Evolutionary conservation across 805 yeast species (phyloP).

Genomic region (Pichia cabralensis): DNA sequence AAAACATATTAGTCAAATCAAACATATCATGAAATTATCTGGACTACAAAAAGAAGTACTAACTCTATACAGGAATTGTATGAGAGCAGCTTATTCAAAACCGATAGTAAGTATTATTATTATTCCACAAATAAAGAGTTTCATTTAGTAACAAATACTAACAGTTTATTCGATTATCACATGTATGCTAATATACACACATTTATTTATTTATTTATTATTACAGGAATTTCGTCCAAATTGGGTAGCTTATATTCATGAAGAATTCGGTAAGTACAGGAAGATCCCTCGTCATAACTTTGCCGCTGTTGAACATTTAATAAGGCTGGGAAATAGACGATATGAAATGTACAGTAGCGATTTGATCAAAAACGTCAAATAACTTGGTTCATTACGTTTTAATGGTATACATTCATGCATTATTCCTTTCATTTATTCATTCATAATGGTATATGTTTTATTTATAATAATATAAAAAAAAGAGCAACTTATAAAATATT

Average conservation of each 20-base stretch:
- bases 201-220: too few relatives aligned
- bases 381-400: too few relatives aligned
- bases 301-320: slow-evolving; percentile 72
- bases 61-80: slow-evolving; percentile 36
- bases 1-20: background rate
- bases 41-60: slow-evolving; percentile 48
- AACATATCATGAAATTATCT: slow-evolving; percentile 21
- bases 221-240: slow-evolving; percentile 22
- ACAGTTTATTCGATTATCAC: background rate
- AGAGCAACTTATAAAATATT: too few relatives aligned
- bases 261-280: slow-evolving; percentile 54
- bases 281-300: slow-evolving; percentile 67
- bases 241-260: slow-evolving; percentile 26
- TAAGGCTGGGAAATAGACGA: slow-evolving; percentile 65
- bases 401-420: too few relatives aligned
- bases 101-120: slow-evolving; percentile 29
- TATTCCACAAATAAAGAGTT: background rate
- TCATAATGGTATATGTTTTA: too few relatives aligned
- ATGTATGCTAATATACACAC: too few relatives aligned
- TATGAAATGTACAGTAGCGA: slow-evolving; percentile 65
- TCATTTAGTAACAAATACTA: background rate
- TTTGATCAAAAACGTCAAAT: slow-evolving; percentile 58
- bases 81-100: slow-evolving; percentile 35
- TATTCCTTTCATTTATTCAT: too few relatives aligned
- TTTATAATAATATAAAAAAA: too few relatives aligned